A percentile compares a stretch with the other conserved stretches of the same genome.
These are phyloP conservation scores for Pestalotiopsis sp. DNA, from an alignment of 2,329 filamentous ascomycete species.

Conservation along the genomic window DNA sequence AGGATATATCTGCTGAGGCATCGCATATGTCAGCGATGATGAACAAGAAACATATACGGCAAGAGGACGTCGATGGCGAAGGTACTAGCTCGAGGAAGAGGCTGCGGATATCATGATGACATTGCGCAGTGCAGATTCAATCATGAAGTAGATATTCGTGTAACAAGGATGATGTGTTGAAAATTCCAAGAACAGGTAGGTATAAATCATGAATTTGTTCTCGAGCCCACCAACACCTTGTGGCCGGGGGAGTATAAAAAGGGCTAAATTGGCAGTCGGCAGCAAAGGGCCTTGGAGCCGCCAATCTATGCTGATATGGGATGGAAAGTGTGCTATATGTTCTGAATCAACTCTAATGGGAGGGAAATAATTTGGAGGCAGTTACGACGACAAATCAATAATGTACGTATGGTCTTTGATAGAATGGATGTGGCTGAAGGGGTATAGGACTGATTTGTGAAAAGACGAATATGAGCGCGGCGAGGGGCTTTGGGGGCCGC, in stretches of 20 bases:
- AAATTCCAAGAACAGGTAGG: no score
- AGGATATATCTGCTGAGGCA: not conserved
- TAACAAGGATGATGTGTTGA: not conserved
- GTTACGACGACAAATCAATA: not conserved
- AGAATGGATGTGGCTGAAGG: no score
- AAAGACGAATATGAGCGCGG: no score
- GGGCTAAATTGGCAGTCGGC: conserved; percentile 4
- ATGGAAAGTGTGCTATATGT: not conserved
- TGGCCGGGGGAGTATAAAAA: not conserved
- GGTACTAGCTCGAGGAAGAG: not conserved
- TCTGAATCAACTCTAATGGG: not conserved
- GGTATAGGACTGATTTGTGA: no score
- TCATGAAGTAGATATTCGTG: not conserved
- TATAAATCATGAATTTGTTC: not conserved
- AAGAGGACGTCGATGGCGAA: not conserved
- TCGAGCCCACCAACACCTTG: not conserved
- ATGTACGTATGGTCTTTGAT: no score
- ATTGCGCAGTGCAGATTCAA: not conserved
- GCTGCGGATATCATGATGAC: not conserved
- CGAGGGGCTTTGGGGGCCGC: no score
- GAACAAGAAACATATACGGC: not conserved
- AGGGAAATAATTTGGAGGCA: not conserved
- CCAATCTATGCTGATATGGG: not conserved
- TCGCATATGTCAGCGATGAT: not conserved
- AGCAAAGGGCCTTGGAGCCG: not conserved